Evolutionary conservation across 2,329 filamentous ascomycete species (phyloP).

Genomic region (Domatiomyces catenatus): DNA sequence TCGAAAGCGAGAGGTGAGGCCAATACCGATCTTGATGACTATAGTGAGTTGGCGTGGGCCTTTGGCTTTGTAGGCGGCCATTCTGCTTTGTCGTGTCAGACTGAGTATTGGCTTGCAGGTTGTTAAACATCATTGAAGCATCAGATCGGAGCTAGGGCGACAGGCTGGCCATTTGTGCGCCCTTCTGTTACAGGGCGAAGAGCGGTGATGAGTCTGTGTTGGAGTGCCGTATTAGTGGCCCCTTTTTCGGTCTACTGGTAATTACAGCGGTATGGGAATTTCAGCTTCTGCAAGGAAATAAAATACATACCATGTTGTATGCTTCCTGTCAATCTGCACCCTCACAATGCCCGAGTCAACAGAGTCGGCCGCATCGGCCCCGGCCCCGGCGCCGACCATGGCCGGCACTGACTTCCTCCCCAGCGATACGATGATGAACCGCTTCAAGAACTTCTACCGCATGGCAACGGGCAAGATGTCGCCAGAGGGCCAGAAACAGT

Average conservation of each 20-base stretch:
- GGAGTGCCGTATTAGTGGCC: too few relatives aligned
- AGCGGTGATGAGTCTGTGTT: neutral
- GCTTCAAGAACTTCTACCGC: slow-evolving; percentile 76
- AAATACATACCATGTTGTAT: too few relatives aligned
- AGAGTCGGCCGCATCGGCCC: neutral
- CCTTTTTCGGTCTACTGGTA: neutral
- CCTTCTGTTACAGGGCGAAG: neutral
- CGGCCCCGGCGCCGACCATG: neutral
- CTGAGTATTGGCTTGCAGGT: neutral
- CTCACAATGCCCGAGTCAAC: neutral
- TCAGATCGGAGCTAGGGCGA: neutral
- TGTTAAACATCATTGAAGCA: neutral
- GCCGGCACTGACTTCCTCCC: slow-evolving; percentile 13
- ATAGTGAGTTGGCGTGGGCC: slow-evolving; percentile 52
- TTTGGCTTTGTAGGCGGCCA: slow-evolving; percentile 41
- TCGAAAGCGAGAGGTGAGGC: neutral
- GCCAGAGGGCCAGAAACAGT: slow-evolving; percentile 53
- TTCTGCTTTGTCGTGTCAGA: slow-evolving; percentile 34
- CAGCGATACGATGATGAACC: slow-evolving; percentile 29
- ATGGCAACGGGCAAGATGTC: slow-evolving; percentile 62
- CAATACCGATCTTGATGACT: slow-evolving; percentile 71
- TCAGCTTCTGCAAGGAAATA: too few relatives aligned
- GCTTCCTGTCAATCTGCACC: neutral
- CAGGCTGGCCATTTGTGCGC: neutral
- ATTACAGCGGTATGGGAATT: neutral